phyloP scores from a whole-genome alignment of 192 early-diverging fungal genomes.

The Neocallimastix lanati region DNA sequence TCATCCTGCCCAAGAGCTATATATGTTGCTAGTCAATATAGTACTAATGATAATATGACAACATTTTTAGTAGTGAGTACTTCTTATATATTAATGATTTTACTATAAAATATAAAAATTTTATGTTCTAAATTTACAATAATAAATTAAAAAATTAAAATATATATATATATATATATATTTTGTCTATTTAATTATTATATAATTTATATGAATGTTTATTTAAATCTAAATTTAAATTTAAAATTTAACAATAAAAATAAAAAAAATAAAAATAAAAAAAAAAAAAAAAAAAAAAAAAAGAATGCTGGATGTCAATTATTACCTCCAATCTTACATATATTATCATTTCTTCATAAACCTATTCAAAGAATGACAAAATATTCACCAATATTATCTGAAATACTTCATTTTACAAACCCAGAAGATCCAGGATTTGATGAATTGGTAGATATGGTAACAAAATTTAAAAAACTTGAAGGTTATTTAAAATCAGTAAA shows the following conservation, averaged over 20 bases:
- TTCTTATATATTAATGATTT: too few relatives aligned
- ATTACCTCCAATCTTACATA: not conserved
- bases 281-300: too few relatives aligned
- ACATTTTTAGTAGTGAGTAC: not conserved
- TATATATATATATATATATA: too few relatives aligned
- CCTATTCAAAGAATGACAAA: not conserved
- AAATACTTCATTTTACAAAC: not conserved
- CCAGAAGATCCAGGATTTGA: not conserved
- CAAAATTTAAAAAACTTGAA: not conserved
- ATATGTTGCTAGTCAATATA: not conserved
- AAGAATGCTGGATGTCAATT: not conserved
- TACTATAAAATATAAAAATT: too few relatives aligned
- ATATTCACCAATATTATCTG: not conserved
- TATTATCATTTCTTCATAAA: not conserved
- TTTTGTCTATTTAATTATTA: too few relatives aligned
- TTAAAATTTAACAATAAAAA: too few relatives aligned
- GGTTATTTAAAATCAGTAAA: not conserved
- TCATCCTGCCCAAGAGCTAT: not conserved
- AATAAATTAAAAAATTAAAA: too few relatives aligned
- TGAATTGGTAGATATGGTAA: not conserved
- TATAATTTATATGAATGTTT: too few relatives aligned
- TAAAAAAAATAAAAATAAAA: too few relatives aligned
- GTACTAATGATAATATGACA: not conserved
- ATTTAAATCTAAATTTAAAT: too few relatives aligned
- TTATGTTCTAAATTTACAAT: too few relatives aligned